phyloP scores from a whole-genome alignment of 805 yeast species.

The Clavispora asparagi region DNA sequence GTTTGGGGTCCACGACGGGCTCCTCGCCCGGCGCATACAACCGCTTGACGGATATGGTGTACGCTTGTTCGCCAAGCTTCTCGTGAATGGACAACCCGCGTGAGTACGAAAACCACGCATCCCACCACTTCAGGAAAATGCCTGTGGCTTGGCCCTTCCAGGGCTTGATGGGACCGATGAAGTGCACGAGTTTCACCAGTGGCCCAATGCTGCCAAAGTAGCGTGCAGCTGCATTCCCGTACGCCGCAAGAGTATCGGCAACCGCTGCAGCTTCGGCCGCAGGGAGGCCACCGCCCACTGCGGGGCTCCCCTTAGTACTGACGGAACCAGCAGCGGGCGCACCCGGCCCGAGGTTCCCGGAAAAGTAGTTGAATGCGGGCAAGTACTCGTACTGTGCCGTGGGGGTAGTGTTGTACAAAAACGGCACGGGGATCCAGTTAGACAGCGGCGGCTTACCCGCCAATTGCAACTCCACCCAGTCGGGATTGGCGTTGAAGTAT shows the following conservation, averaged over 20 bases:
- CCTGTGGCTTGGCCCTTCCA: constrained; percentile 33
- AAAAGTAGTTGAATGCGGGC: constrained; percentile 61
- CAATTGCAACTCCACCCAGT: constrained; percentile 27
- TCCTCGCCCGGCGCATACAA: constrained; percentile 2
- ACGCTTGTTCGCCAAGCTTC: constrained; percentile 8
- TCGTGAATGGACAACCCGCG: constrained; percentile 20
- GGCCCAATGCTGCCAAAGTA: constrained; percentile 9
- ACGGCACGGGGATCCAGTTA: constrained; percentile 72
- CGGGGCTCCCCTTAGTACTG: no score
- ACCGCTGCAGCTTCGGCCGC: neutral
- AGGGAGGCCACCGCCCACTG: neutral
- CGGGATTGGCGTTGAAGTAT: constrained; percentile 47
- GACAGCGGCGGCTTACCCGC: constrained; percentile 7
- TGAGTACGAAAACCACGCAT: constrained; percentile 28
- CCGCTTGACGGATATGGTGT: constrained; percentile 2
- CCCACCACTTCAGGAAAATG: constrained; percentile 35
- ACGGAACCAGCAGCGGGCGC: no score
- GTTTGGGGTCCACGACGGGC: neutral
- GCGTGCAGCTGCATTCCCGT: constrained; percentile 3
- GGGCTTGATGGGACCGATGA: constrained; percentile 61
- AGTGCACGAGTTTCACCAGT: constrained; percentile 54
- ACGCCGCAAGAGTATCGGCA: neutral
- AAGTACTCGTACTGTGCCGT: constrained; percentile 59
- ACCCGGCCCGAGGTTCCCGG: neutral
- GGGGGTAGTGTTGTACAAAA: constrained; percentile 77